phyloP scores from a whole-genome alignment of 164 flowering plant genomes.

The Liriodendron chinense region DNA sequence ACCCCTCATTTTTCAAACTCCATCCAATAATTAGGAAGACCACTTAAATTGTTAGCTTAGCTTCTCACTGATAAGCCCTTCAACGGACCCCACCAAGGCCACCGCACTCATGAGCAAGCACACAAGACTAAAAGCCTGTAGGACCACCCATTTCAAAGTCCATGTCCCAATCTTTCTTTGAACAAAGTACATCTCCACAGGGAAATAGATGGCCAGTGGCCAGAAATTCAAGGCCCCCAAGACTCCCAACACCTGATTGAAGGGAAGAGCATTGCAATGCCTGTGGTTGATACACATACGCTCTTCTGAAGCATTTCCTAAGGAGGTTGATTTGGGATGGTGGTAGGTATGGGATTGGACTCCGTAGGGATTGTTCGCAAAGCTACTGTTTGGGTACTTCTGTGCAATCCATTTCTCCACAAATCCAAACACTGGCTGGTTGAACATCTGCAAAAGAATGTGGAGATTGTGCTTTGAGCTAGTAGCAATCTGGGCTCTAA shows the following conservation, averaged over 20 bases:
- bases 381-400: slow-evolving; percentile 33
- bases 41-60: slow-evolving; percentile 13
- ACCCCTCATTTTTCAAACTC: no score
- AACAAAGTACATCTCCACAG: slow-evolving; percentile 61
- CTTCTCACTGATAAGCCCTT: slow-evolving; percentile 33
- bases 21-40: no score
- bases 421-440: no score
- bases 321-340: slow-evolving; percentile 29
- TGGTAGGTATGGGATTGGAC: slow-evolving; percentile 39
- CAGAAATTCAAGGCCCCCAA: slow-evolving; percentile 55
- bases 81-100: slow-evolving; percentile 50
- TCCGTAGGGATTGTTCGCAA: slow-evolving; percentile 26
- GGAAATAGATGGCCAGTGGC: slow-evolving; percentile 69
- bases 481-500: not conserved
- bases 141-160: slow-evolving; percentile 46
- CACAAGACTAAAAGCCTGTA: slow-evolving; percentile 31
- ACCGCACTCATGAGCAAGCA: slow-evolving; percentile 36
- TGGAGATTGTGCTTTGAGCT: no score
- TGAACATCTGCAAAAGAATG: not conserved
- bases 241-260: slow-evolving; percentile 60
- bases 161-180: slow-evolving; percentile 45
- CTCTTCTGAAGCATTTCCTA: slow-evolving; percentile 47
- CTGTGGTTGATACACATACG: slow-evolving; percentile 45
- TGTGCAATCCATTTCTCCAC: no score
- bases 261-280: slow-evolving; percentile 56